Percentiles rank a stretch among this genome's conserved stretches.
Evolutionary conservation across 345 rosid genomes (phyloP).

Genomic region (Capsella bursapastoris): DNA sequence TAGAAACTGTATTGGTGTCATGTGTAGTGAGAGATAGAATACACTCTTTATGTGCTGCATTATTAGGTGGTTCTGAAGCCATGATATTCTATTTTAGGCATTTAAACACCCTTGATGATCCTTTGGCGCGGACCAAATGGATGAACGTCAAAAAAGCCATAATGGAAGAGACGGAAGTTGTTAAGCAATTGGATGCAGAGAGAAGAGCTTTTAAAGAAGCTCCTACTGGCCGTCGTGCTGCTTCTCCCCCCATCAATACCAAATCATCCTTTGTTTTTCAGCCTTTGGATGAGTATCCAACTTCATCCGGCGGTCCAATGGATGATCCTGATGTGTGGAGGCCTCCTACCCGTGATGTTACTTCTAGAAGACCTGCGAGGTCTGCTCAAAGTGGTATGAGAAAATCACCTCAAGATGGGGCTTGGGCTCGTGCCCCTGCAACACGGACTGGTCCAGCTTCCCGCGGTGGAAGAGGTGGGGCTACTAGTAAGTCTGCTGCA

Average conservation of each 20-base stretch:
- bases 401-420: slow-evolving; percentile 92
- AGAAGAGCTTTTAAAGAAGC: slow-evolving; percentile 89
- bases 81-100: slow-evolving; percentile 54
- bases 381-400: slow-evolving; percentile 76
- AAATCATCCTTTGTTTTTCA: slow-evolving; percentile 93
- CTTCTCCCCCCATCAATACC: slow-evolving; percentile 85
- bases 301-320: slow-evolving; percentile 80
- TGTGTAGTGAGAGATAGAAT: background rate
- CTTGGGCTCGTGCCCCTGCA: slow-evolving; percentile 84
- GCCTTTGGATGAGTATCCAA: slow-evolving; percentile 94
- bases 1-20: slow-evolving; percentile 3
- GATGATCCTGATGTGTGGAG: slow-evolving; percentile 99
- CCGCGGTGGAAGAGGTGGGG: slow-evolving; percentile 76
- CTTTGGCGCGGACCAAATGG: slow-evolving; percentile 87
- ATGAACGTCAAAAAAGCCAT: slow-evolving; percentile 91
- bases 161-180: slow-evolving; percentile 88
- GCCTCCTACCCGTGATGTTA: slow-evolving; percentile 89
- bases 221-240: slow-evolving; percentile 72
- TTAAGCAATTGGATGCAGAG: slow-evolving; percentile 92
- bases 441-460: slow-evolving; percentile 63
- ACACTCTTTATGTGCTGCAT: background rate
- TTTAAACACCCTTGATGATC: slow-evolving; percentile 78
- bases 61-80: slow-evolving; percentile 1
- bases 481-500: slow-evolving; percentile 59
- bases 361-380: slow-evolving; percentile 78